phyloP scores from a whole-genome alignment of 805 yeast species.

The Suhomyces sp. region DNA sequence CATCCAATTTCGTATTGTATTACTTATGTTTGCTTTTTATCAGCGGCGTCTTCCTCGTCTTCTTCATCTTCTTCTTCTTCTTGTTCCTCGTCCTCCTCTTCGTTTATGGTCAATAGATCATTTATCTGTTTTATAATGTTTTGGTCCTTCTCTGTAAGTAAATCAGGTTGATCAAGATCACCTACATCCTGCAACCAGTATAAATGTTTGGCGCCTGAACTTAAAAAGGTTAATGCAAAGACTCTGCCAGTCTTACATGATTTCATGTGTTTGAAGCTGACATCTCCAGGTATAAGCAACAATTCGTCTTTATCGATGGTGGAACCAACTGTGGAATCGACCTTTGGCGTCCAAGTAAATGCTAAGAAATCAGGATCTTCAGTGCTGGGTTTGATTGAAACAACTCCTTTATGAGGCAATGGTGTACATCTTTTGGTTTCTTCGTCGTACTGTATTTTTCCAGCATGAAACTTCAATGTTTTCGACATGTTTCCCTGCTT shows the following conservation, averaged over 20 bases:
- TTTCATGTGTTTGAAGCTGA: slow-evolving; percentile 65
- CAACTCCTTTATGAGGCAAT: slow-evolving; percentile 63
- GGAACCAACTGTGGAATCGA: slow-evolving; percentile 39
- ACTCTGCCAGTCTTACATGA: slow-evolving; percentile 79
- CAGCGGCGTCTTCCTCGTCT: slow-evolving; percentile 10
- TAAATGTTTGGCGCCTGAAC: slow-evolving; percentile 57
- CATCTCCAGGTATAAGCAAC: slow-evolving; percentile 81
- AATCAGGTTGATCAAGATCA: slow-evolving; percentile 56
- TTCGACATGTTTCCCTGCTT: slow-evolving; percentile 12
- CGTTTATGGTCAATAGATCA: slow-evolving; percentile 44
- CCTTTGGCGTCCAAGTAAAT: slow-evolving; percentile 72
- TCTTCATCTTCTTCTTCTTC: slow-evolving; percentile 14
- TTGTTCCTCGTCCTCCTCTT: slow-evolving; percentile 33
- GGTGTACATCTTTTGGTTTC: slow-evolving; percentile 66
- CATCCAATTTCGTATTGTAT: background rate
- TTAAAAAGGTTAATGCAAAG: slow-evolving; percentile 59
- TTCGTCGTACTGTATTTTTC: slow-evolving; percentile 65
- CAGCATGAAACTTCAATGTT: slow-evolving; percentile 68
- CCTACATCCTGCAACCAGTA: slow-evolving; percentile 80
- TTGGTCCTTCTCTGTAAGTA: slow-evolving; percentile 58
- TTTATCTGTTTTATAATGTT: slow-evolving; percentile 47
- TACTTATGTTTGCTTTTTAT: slow-evolving; percentile 16
- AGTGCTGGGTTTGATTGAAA: slow-evolving; percentile 56
- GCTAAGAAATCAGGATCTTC: slow-evolving; percentile 73
- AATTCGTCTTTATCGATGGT: slow-evolving; percentile 54